A percentile compares a stretch with the other conserved stretches of the same genome.
These are phyloP conservation scores for Medicago ruthenica DNA, from an alignment of 306 rosid species.

Conservation along the genomic window DNA sequence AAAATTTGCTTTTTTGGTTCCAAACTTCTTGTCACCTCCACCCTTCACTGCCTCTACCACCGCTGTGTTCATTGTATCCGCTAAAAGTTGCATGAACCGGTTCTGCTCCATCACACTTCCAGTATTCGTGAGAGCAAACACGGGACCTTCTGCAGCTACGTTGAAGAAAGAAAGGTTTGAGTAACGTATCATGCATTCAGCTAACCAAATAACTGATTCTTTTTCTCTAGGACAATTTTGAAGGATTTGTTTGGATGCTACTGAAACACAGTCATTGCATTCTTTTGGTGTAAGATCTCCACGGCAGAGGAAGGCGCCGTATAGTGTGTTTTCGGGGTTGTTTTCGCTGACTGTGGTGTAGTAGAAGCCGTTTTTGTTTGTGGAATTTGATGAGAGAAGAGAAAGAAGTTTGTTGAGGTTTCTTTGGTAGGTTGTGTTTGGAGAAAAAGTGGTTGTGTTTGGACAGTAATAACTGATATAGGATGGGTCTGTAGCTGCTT, in stretches of 20 bases:
- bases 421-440: constrained; percentile 27
- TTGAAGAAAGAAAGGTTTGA: constrained; percentile 35
- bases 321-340: constrained; percentile 4
- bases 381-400: constrained; percentile 34
- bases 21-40: constrained; percentile 42
- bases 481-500: constrained; percentile 21
- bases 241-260: constrained; percentile 9
- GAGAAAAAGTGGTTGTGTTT: constrained; percentile 30
- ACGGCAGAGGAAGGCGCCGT: constrained; percentile 47
- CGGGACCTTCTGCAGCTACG: neutral
- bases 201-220: constrained; percentile 41
- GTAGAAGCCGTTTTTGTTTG: constrained; percentile 34
- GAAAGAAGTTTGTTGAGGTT: constrained; percentile 37
- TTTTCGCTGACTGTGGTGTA: neutral
- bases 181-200: constrained; percentile 50
- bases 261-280: constrained; percentile 45
- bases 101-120: neutral
- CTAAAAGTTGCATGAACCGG: constrained; percentile 29
- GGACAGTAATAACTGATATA: neutral
- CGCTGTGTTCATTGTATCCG: constrained; percentile 6
- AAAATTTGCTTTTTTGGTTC: constrained; percentile 35
- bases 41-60: constrained; percentile 2
- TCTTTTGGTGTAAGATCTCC: constrained; percentile 26
- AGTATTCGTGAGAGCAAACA: rapidly evolving
- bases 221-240: constrained; percentile 9